phyloP scores from a whole-genome alignment of 805 yeast genomes.

The Tetrapisispora phaffii region DNA sequence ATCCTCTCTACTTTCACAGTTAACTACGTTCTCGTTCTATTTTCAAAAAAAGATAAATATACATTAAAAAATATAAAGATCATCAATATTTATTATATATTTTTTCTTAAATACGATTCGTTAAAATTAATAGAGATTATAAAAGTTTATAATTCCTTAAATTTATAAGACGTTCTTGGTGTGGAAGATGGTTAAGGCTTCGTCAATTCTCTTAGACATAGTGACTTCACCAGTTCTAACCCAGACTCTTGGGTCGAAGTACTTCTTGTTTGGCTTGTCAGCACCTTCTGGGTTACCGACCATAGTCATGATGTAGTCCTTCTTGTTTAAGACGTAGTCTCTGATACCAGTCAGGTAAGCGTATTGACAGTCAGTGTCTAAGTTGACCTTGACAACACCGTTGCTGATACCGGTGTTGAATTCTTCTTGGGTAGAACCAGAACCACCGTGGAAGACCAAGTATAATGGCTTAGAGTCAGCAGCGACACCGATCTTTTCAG shows the following conservation, averaged over 20 bases:
- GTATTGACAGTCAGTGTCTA: conserved; percentile 98
- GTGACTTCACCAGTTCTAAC: conserved; percentile 99
- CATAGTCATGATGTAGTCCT: conserved; percentile 79
- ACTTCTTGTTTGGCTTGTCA: conserved; percentile 99
- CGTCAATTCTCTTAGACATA: conserved; percentile 76
- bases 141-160: conserved; percentile 2
- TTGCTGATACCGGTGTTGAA: conserved; percentile 79
- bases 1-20: no score
- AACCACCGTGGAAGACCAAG: conserved; percentile 99
- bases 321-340: conserved; percentile 91
- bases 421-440: conserved; percentile 90
- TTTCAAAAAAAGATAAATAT: conserved; percentile 3
- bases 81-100: conserved; percentile 2
- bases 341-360: conserved; percentile 96
- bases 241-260: conserved; percentile 99
- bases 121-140: neutral
- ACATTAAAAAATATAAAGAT: conserved; percentile 4
- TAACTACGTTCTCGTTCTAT: no score
- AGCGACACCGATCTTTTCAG: conserved; percentile 47
- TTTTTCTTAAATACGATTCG: neutral
- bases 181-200: conserved; percentile 82
- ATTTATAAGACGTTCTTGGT: conserved; percentile 50
- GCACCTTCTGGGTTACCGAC: conserved; percentile 99
- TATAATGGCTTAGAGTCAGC: conserved; percentile 61
- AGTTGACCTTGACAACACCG: conserved; percentile 98